A percentile compares a stretch with the other conserved stretches of the same genome.
phyloP scores from a whole-genome alignment of 176 grass and related monocot genomes.

The Tuctoria greenei region DNA sequence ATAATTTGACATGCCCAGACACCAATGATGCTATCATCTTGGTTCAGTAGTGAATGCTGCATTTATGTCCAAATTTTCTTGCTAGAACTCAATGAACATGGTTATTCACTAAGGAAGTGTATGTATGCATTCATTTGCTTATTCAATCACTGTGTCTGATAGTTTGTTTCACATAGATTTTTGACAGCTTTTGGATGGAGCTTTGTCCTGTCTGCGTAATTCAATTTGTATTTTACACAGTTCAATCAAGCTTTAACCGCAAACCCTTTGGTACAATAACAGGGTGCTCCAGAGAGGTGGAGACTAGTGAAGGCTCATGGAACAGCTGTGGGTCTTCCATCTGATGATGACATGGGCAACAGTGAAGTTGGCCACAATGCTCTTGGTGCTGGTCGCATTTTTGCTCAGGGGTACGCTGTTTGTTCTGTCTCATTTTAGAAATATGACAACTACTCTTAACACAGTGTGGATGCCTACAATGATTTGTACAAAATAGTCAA shows the following conservation, averaged over 20 bases:
- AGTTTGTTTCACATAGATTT: not conserved
- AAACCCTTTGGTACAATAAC: constrained; percentile 6
- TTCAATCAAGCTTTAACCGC: not conserved
- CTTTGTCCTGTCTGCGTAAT: not conserved
- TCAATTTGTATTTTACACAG: not conserved
- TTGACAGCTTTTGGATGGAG: not conserved
- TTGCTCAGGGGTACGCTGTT: constrained; percentile 75
- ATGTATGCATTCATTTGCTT: not conserved
- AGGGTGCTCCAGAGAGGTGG: constrained; percentile 93
- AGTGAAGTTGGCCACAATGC: constrained; percentile 99
- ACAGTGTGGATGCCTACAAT: not conserved
- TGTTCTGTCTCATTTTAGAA: constrained; percentile 15
- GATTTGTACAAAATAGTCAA: not conserved
- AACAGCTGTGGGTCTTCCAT: constrained; percentile 89
- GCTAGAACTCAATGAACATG: not conserved
- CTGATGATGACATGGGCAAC: constrained; percentile 96
- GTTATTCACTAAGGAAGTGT: not conserved
- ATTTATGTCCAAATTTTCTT: not conserved
- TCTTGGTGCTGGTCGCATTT: constrained; percentile 89
- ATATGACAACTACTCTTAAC: not conserved
- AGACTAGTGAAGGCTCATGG: constrained; percentile 92
- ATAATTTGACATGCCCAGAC: not conserved
- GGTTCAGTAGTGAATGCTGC: not conserved
- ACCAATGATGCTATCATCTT: not conserved
- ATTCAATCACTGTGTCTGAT: not conserved